Conservation (phyloP, 306 rosid genomes). For the Corylus avellana region DNA sequence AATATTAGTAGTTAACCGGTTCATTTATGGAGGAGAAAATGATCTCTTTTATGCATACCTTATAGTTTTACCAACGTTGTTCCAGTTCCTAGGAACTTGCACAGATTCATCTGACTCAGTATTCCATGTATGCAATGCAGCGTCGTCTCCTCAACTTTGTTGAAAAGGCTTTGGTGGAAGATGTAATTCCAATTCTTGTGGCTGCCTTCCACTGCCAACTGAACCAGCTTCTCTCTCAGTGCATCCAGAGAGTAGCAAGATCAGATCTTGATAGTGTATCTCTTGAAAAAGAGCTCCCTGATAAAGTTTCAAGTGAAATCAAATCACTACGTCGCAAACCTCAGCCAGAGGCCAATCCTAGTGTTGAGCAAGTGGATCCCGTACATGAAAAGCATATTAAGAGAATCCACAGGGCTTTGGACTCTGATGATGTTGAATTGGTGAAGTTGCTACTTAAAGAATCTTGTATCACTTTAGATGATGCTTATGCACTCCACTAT, state of each 20-base stretch:
- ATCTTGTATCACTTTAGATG: conserved; percentile 65
- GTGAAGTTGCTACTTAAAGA: conserved; percentile 66
- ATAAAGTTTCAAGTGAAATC: conserved; percentile 49
- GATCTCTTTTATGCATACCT: neutral
- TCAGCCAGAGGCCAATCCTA: conserved; percentile 34
- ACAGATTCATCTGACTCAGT: conserved; percentile 24
- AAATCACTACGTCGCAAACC: conserved; percentile 39
- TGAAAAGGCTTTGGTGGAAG: conserved; percentile 87
- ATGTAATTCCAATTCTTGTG: conserved; percentile 67
- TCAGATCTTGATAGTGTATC: conserved; percentile 61
- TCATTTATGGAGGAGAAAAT: neutral
- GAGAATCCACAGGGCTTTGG: conserved; percentile 73
- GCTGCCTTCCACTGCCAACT: conserved; percentile 67
- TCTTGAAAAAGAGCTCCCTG: conserved; percentile 76
- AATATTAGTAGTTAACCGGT: neutral
- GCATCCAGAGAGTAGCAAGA: conserved; percentile 65
- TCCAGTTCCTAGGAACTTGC: neutral
- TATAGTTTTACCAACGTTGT: neutral
- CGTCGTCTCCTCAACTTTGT: conserved; percentile 74
- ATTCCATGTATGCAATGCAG: conserved; percentile 47
- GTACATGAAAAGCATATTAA: conserved; percentile 48
- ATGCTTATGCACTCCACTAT: conserved; percentile 78
- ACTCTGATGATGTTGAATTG: conserved; percentile 85
- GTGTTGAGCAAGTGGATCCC: conserved; percentile 44
- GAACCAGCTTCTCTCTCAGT: conserved; percentile 53